phyloP scores from a whole-genome alignment of 257 asterid genomes.

The Avicennia marina region DNA sequence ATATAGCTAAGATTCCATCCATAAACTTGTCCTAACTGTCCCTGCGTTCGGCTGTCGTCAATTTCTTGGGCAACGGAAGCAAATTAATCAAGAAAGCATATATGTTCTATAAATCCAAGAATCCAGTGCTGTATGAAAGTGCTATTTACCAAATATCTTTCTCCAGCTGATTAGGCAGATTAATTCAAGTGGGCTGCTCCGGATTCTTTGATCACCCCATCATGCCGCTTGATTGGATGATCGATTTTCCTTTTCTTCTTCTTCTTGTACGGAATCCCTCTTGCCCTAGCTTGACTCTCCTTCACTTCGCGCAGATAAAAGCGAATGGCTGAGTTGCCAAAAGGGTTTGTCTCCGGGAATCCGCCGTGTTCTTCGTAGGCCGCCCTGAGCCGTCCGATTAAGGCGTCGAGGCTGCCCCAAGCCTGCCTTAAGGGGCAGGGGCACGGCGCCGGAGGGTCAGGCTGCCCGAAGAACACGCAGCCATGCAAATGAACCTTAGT shows the following conservation, averaged over 20 bases:
- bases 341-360: constrained; percentile 22
- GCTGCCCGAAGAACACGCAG: constrained; percentile 23
- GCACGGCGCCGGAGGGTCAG: constrained; percentile 25
- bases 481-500: constrained; percentile 25
- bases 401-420: constrained; percentile 24
- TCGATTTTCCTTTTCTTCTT: constrained; percentile 22
- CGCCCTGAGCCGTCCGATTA: constrained; percentile 22
- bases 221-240: too few relatives aligned
- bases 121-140: too few relatives aligned
- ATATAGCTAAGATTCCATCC: too few relatives aligned
- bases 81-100: too few relatives aligned
- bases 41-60: too few relatives aligned
- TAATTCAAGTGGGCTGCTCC: too few relatives aligned
- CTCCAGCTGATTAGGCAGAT: too few relatives aligned
- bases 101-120: too few relatives aligned
- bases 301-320: constrained; percentile 21
- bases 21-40: too few relatives aligned
- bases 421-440: constrained; percentile 23
- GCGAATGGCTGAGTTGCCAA: constrained; percentile 18
- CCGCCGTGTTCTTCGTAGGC: constrained; percentile 24
- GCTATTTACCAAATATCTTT: too few relatives aligned
- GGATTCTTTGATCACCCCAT: too few relatives aligned
- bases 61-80: too few relatives aligned
- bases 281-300: constrained; percentile 24
- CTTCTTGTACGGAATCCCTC: constrained; percentile 21